Evolutionary conservation across 306 rosid species (phyloP), one percentile per base, ranked within the genome.

Genomic region (Begonia fuchsioides): DNA sequence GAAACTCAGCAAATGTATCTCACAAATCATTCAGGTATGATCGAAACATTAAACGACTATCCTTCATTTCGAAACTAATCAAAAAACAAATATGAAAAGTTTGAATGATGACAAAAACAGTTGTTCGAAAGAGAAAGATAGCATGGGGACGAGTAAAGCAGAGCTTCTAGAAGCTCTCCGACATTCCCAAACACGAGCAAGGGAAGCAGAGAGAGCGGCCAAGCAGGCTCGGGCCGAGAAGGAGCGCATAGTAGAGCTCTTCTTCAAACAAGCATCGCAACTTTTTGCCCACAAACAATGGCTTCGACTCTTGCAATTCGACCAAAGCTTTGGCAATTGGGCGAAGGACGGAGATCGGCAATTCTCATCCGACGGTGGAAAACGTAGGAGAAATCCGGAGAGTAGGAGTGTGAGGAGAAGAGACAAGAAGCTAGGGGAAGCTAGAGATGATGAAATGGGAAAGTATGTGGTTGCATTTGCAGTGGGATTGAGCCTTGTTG

Each of bases 171-270:
- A 79, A 67, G 95, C 95, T 15, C 70, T 90, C 17, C 61, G 93
- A 56, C 95, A 73, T 57, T 90, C 95, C 13, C 98, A 90, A 77
- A 81, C 95, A 15, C 85, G 94, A 0, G 98, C 98, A 1, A 81
- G 98, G 77, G 74, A 81, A 68, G 98, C 98, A 0, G 95, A 85
- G 65, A 76, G 59, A 49, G 76, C 76, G 3, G 98, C 95, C 11
- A 82, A 77, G 73, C 69, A 68, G 50, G 94, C 94, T 53, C 57
- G 53, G 43, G 94, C 76, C 0, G 95, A 90, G 57, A 90, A 73
- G 64, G 95, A 82, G 66, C 81, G 65, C 58, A 67, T 77, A 9
- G 9, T 81, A 19, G 59, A 75, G 55, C 87, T 85, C 19, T 69
- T 90, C 49, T 65, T 79, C 26, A 67, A 65, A 49, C 98, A 90